phyloP scores from a whole-genome alignment of 495 filamentous ascomycete genomes.

The Wilcoxina mikolae region DNA sequence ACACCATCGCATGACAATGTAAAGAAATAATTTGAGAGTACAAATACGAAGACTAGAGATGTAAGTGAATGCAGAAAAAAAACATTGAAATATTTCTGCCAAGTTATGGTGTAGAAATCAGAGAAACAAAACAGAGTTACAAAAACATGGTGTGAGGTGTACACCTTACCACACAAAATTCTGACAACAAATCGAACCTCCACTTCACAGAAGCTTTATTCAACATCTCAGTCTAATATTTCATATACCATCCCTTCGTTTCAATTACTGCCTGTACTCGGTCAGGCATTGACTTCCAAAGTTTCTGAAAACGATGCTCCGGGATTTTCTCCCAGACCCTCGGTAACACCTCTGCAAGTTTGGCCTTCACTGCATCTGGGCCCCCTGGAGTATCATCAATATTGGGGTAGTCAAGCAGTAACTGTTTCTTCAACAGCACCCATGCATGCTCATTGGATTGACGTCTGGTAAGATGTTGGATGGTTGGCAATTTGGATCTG shows the following conservation, averaged over 20 bases:
- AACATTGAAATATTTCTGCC: no score
- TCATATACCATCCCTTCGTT: constrained; percentile 7
- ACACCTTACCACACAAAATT: no score
- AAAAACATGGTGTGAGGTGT: no score
- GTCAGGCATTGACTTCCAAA: constrained; percentile 4
- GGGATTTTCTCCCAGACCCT: constrained; percentile 9
- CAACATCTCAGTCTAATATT: constrained; percentile 3
- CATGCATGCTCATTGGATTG: constrained; percentile 17
- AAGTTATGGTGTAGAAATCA: no score
- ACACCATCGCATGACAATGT: no score
- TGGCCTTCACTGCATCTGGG: not conserved
- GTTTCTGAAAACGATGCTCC: constrained; percentile 9
- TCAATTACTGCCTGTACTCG: constrained; percentile 8
- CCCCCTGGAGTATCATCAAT: not conserved
- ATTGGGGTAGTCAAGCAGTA: not conserved
- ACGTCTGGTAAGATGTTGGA: constrained; percentile 11
- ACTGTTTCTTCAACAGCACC: not conserved
- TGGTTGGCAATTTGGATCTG: not conserved
- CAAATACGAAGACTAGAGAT: no score
- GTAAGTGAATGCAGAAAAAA: no score
- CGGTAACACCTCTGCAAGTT: not conserved
- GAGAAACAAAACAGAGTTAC: no score
- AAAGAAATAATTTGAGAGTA: no score
- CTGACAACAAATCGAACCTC: no score
- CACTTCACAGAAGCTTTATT: no score